Percentiles rank a stretch among this genome's conserved stretches.
phyloP scores from a whole-genome alignment of 2,329 filamentous ascomycete species.

The Juglanconis sp. region DNA sequence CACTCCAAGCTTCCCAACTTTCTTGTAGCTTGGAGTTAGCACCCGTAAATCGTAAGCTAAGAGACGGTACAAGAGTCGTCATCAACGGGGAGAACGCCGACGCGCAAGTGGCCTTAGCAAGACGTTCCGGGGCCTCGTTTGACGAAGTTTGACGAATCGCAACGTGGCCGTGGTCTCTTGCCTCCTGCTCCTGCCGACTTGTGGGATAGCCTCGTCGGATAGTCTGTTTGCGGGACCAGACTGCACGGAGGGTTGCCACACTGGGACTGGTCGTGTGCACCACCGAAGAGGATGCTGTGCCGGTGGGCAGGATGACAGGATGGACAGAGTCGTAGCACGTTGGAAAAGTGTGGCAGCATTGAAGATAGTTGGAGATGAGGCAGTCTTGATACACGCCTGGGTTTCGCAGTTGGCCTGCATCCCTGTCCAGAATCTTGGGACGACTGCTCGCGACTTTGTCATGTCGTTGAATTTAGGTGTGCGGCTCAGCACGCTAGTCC shows the following conservation, averaged over 20 bases:
- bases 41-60: neutral
- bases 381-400: constrained; percentile 31
- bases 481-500: constrained; percentile 12
- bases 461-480: constrained; percentile 20
- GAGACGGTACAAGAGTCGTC: too few relatives aligned
- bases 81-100: too few relatives aligned
- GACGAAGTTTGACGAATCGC: neutral
- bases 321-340: neutral
- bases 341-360: constrained; percentile 23
- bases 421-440: neutral
- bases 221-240: neutral
- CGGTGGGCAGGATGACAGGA: too few relatives aligned
- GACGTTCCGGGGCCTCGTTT: too few relatives aligned
- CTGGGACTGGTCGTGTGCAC: neutral
- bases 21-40: neutral
- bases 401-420: constrained; percentile 27
- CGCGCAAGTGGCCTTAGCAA: too few relatives aligned
- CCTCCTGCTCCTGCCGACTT: neutral
- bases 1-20: neutral
- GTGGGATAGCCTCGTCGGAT: neutral
- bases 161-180: neutral
- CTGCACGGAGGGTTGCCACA: neutral
- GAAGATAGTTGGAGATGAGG: constrained; percentile 31
- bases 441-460: constrained; percentile 10
- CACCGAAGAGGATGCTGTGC: neutral